These are phyloP conservation scores for Aureobasidium sp. DNA, from an alignment of 2,329 filamentous ascomycete genomes.

Conservation along the genomic window DNA sequence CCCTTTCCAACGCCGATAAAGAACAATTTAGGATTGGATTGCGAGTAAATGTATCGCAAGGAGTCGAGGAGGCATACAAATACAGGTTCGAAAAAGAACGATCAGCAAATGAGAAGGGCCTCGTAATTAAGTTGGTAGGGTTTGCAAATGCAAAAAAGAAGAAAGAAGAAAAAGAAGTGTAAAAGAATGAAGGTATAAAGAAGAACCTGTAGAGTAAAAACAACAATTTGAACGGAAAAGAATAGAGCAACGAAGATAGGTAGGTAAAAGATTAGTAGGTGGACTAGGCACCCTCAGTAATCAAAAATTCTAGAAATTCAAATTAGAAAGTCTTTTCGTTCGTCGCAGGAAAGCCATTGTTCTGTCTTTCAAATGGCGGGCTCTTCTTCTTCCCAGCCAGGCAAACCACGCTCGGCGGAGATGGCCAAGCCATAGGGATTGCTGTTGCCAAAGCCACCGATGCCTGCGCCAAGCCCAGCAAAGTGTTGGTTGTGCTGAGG, in stretches of 20 bases:
- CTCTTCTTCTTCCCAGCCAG: conserved; percentile 32
- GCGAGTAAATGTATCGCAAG: background rate
- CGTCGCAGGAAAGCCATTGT: background rate
- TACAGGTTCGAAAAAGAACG: background rate
- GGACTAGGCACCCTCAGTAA: conserved; percentile 7
- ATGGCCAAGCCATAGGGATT: conserved; percentile 47
- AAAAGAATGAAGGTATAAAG: conserved; percentile 11
- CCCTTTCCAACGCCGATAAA: background rate
- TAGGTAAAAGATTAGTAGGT: background rate
- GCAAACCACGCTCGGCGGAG: conserved; percentile 50
- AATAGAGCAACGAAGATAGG: conserved; percentile 8
- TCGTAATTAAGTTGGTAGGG: background rate
- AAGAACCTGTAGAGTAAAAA: background rate
- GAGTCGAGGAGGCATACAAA: background rate
- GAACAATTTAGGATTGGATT: background rate
- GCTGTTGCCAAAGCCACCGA: conserved; percentile 46
- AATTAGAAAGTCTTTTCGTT: background rate
- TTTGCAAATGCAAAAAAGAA: conserved; percentile 5
- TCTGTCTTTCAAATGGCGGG: conserved; percentile 5
- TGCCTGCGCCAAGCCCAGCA: conserved; percentile 51
- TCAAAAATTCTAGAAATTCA: background rate
- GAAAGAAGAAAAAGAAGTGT: background rate
- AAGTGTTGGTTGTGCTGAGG: conserved; percentile 40
- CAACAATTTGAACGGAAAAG: background rate
- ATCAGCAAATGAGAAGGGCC: background rate